Percentiles rank a stretch among this genome's conserved stretches.
Conservation (phyloP, 2,329 filamentous ascomycete genomes). For the Mycogone perniciosa region DNA sequence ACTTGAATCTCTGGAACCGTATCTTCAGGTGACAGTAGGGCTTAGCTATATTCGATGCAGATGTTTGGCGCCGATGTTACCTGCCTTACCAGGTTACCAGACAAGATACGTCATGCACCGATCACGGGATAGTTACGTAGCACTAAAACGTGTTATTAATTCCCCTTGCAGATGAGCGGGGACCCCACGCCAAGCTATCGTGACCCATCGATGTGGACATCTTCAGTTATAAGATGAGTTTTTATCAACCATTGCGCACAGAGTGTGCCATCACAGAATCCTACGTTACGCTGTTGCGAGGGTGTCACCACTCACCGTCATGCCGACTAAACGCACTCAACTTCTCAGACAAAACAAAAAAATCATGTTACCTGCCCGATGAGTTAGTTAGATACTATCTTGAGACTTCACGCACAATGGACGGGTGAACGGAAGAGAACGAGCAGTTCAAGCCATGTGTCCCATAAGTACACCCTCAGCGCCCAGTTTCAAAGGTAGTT, state of each 20-base stretch:
- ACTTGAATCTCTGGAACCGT: no score
- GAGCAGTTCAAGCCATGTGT: not conserved
- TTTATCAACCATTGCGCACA: not conserved
- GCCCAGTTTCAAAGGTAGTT: not conserved
- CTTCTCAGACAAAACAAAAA: not conserved
- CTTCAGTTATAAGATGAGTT: not conserved
- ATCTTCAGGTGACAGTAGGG: no score
- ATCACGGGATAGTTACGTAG: not conserved
- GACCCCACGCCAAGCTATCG: not conserved
- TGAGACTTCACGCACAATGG: not conserved
- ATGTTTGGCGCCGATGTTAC: conserved; percentile 2
- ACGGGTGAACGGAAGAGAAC: not conserved
- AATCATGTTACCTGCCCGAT: conserved; percentile 2
- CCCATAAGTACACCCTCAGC: not conserved
- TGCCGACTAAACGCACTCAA: not conserved
- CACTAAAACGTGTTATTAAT: conserved; percentile 8
- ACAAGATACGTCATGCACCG: conserved; percentile 4
- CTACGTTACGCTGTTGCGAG: conserved; percentile 12
- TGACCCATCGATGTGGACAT: not conserved
- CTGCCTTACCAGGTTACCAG: conserved; percentile 2
- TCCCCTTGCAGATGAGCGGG: conserved; percentile 3
- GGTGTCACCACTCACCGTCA: not conserved
- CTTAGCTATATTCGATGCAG: not conserved
- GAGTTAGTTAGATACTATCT: conserved; percentile 9
- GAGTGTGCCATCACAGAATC: conserved; percentile 4